Base-by-base conservation (phyloP, 1,284 basidiomycete species). In the Cutaneotrichosporon sp. region DNA sequence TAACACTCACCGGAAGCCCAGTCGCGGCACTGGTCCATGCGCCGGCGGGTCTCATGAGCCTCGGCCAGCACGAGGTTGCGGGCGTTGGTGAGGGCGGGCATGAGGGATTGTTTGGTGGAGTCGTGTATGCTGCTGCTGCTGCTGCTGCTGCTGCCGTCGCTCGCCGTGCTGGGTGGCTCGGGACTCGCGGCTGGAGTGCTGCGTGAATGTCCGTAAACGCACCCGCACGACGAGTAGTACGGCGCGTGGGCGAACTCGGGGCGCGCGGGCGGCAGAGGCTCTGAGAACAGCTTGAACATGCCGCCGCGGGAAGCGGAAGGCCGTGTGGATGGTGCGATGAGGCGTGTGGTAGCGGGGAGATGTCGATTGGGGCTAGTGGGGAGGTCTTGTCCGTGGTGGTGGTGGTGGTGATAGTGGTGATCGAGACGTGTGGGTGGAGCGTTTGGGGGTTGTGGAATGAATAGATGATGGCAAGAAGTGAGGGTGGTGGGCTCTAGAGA, bases 1-100 rank as follows among this genome's bases (percentile, higher is more conserved):
- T n/a, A 8, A 30, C 12, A 54, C 52, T 46, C 47, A 54, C 53
- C 48, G 15, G 39, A 50, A 5, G 48, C 53, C 53, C 53, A 54
- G 22, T 37, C 53, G 38, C 47, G 52, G 30, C 52, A 54, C 37
- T 54, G 52, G 17, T 54, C 46, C 46, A 49, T 38, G 18, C 52
- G 47, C 39, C 47, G 47, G 12, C 39, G 37, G 8, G 38, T 21
- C 33, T 49, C 39, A 23, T 22, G 15, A 1, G 47, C 47, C 26
- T 41, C 38, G 3, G 47, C 47, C 14, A 49, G 35, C 15, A 49
- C 23, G 30, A 26, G 23, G 39, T n/a, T 23, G 33, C 37, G 30
- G 18, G 26, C 26, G 26, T 30, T 30, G 26, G 26, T 30, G 26
- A 30, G 26, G 26, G 26, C 26, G 26, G 26, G 26, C 26, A 30